A percentile compares a stretch with the other conserved stretches of the same genome.
Evolutionary conservation across 2,329 filamentous ascomycete genomes (phyloP).

Genomic region (Chaetoscypha palmicola): DNA sequence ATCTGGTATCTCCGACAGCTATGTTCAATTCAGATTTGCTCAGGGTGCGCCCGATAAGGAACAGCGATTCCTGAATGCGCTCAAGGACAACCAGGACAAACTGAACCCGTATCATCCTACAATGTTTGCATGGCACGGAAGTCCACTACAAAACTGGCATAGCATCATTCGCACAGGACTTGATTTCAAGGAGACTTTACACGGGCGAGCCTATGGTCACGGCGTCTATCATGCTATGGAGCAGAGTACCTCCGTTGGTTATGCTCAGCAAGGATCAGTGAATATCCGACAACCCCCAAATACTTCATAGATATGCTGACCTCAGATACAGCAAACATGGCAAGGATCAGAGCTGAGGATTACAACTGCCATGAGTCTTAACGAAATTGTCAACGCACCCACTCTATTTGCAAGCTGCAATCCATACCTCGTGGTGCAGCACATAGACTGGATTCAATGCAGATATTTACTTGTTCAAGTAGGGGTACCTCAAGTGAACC

Average conservation of each 20-base stretch:
- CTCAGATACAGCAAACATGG: constrained; percentile 44
- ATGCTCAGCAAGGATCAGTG: constrained; percentile 12
- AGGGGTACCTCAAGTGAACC: neutral
- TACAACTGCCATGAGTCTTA: constrained; percentile 59
- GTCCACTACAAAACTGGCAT: constrained; percentile 73
- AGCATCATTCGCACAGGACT: constrained; percentile 79
- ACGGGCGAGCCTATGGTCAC: constrained; percentile 69
- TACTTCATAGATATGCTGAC: constrained; percentile 11
- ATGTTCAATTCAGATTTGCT: constrained; percentile 78
- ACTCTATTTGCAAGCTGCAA: constrained; percentile 45
- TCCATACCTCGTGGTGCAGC: constrained; percentile 65
- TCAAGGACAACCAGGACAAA: constrained; percentile 39
- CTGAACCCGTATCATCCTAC: constrained; percentile 49
- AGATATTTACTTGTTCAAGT: constrained; percentile 68
- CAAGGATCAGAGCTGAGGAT: constrained; percentile 58
- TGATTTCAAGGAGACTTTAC: constrained; percentile 53
- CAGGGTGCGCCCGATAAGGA: constrained; percentile 89
- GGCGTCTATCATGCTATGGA: constrained; percentile 73
- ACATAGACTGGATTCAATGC: constrained; percentile 83
- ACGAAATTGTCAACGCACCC: constrained; percentile 77
- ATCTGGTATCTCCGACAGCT: constrained; percentile 51
- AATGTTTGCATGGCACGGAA: constrained; percentile 84
- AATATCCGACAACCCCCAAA: neutral
- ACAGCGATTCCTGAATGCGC: constrained; percentile 58
- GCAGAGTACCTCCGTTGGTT: constrained; percentile 44